Conservation (phyloP, 2,329 filamentous ascomycete species). For the Nemania diffusa region DNA sequence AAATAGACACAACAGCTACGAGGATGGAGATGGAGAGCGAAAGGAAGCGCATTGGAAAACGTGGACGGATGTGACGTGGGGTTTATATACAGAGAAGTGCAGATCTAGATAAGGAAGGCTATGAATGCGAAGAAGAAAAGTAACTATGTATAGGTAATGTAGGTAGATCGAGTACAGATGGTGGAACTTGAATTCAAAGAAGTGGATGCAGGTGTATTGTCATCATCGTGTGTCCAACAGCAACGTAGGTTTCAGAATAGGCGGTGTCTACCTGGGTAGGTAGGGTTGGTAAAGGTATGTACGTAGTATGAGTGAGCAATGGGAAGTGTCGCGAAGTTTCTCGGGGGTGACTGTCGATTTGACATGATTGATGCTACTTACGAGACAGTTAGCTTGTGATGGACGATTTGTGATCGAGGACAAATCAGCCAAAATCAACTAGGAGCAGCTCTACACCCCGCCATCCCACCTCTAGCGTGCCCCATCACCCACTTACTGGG, state of each 20-base stretch:
- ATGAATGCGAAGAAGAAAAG: background rate
- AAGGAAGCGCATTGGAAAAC: slow-evolving; percentile 52
- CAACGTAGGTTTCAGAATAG: slow-evolving; percentile 15
- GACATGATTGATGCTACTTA: slow-evolving; percentile 11
- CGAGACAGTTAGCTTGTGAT: slow-evolving; percentile 7
- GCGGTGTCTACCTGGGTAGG: slow-evolving; percentile 4
- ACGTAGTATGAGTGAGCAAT: slow-evolving; percentile 1
- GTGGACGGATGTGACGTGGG: slow-evolving; percentile 28
- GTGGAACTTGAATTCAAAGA: background rate
- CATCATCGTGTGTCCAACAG: slow-evolving; percentile 20
- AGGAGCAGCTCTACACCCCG: slow-evolving; percentile 29
- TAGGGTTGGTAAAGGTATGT: background rate
- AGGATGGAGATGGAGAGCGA: slow-evolving; percentile 53
- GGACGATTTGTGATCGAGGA: slow-evolving; percentile 39
- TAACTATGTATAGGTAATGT: too few species aligned
- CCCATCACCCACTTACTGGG: background rate
- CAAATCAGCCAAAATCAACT: slow-evolving; percentile 34
- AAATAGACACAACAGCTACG: slow-evolving; percentile 52
- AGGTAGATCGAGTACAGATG: background rate
- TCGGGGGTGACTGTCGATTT: slow-evolving; percentile 14
- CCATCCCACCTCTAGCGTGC: slow-evolving; percentile 34
- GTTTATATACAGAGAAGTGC: slow-evolving; percentile 31
- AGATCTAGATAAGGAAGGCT: slow-evolving; percentile 21
- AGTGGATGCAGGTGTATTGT: slow-evolving; percentile 1
- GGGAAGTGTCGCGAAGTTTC: slow-evolving; percentile 22